A percentile compares a stretch with the other conserved stretches of the same genome.
Evolutionary conservation across 31 red algal species (phyloP).

Genomic region (Asparagopsis taxiformis): DNA sequence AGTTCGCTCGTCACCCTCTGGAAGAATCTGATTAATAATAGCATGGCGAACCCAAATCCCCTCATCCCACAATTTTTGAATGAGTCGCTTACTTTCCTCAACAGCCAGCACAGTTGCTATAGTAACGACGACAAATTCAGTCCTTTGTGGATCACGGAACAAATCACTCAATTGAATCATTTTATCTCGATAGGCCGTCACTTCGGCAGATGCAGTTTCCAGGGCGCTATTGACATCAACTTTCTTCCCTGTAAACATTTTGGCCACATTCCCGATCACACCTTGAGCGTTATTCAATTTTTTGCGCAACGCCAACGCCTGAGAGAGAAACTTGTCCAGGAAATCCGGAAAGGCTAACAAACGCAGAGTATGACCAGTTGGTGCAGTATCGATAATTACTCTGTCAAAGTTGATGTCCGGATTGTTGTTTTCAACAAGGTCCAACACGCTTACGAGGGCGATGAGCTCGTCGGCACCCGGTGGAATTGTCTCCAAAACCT

Average conservation of each 20-base stretch:
- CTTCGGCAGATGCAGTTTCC: conserved; percentile 31
- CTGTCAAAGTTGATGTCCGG: conserved; percentile 40
- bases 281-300: conserved; percentile 37
- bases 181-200: conserved; percentile 60
- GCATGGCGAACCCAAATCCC: conserved; percentile 81
- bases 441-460: conserved; percentile 57
- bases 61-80: conserved; percentile 62
- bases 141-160: conserved; percentile 65
- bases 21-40: conserved; percentile 77
- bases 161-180: conserved; percentile 74
- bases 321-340: conserved; percentile 59
- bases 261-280: conserved; percentile 51
- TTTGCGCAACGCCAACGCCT: conserved; percentile 38
- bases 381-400: conserved; percentile 77
- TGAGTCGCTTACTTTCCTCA: conserved; percentile 75
- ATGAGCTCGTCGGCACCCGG: conserved; percentile 88
- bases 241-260: conserved; percentile 50
- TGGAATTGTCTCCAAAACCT: conserved; percentile 87
- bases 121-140: conserved; percentile 92
- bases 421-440: conserved; percentile 32
- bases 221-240: conserved; percentile 36
- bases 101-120: conserved; percentile 85
- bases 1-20: conserved; percentile 7
- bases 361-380: conserved; percentile 85
- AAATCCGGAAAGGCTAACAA: conserved; percentile 84